phyloP scores from a whole-genome alignment of 257 asterid genomes.

The Anisodus tanguticus region DNA sequence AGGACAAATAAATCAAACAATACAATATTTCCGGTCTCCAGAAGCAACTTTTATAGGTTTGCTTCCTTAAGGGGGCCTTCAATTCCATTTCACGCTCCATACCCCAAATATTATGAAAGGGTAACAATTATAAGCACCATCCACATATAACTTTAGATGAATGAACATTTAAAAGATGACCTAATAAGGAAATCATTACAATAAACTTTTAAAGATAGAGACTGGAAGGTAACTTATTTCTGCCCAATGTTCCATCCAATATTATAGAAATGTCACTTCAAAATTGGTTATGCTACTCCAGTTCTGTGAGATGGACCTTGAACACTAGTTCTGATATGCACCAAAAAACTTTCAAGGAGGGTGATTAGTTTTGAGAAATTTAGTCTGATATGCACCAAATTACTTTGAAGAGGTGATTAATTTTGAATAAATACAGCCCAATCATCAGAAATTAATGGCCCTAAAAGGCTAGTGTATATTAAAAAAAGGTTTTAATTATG shows the following conservation, averaged over 20 bases:
- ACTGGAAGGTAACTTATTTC: not conserved
- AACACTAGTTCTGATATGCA: not conserved
- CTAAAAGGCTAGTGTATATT: not conserved
- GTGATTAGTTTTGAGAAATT: not conserved
- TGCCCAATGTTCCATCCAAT: not conserved
- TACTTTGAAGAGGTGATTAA: not conserved
- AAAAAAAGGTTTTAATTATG: not conserved
- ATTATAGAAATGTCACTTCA: slow-evolving; percentile 2
- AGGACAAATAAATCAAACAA: not conserved
- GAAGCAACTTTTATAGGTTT: not conserved
- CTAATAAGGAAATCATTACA: not conserved
- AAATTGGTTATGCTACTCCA: not conserved
- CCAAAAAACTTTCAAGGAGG: not conserved
- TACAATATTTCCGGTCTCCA: not conserved
- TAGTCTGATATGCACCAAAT: not conserved
- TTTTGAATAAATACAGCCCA: not conserved
- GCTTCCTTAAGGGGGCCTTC: not conserved
- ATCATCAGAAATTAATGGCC: not conserved
- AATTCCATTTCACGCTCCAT: not conserved
- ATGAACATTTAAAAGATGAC: not conserved
- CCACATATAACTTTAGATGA: slow-evolving; percentile 15
- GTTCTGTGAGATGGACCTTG: not conserved
- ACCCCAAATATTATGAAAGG: not conserved
- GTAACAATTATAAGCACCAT: not conserved
- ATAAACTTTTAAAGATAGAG: not conserved